Evolutionary conservation across 805 yeast genomes (phyloP), one percentile per base, ranked within the genome.

Genomic region (Suhomyces xylopsoci): DNA sequence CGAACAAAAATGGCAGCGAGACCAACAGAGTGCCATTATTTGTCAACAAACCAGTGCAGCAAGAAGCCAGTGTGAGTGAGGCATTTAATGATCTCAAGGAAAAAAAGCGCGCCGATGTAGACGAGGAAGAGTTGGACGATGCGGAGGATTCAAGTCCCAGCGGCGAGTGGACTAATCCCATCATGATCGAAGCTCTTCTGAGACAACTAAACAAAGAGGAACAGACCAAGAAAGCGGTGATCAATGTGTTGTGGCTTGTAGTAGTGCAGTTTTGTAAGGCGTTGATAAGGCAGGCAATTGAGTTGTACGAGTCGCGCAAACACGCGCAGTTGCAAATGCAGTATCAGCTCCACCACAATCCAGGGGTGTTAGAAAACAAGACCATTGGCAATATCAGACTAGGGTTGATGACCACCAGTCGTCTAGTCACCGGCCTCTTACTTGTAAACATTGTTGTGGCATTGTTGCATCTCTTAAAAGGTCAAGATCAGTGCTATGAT

Each of bases 401-500:
- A 22, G 14, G 24, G 14, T 47, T 38, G 30, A 28, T 22, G 40
- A 22, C n/a, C 22, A 25, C 26, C 40, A 36, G 59, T 20, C 59
- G 60, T 30, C 30, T 61, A 2, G 48, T 68, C 2, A 63, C 65
- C 41, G 54, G 48, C 1, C 40, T 70, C 3, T 58, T 74, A 12
- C 43, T 61, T 2, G 52, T 66, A 44, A 67, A 70, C 49, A 63
- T 76, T 9, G 28, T 61, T 9, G 38, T 63, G 2, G 63, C 75
- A 20, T 26, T 65, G 3, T 54, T 69, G 40, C 64, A 61, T 44
- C 56, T 79, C 14, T 22, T 70, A 7, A 72, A 69, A 55, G 76
- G 79, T 1, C 74, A 70, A 53, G 84, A 81, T 57, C 78, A 76
- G 58, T 81, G 84, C 56, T 58, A 68, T 34, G 85, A 81, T 59